phyloP scores from a whole-genome alignment of 768 basidiomycete genomes.

The Piloderma croceum region DNA sequence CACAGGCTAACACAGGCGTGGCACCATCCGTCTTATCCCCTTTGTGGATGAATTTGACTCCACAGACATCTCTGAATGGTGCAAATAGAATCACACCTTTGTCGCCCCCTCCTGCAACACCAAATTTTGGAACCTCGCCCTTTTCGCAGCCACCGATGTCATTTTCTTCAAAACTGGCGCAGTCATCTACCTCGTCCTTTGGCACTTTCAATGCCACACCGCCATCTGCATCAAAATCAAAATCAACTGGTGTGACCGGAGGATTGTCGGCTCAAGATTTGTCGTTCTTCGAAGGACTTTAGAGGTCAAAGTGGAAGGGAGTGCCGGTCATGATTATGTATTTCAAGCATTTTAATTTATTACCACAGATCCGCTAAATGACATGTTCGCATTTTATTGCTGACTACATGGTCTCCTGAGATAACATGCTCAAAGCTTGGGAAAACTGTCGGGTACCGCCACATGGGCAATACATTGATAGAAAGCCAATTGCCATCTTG shows the following conservation, averaged over 20 bases:
- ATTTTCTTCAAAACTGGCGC: conserved; percentile 11
- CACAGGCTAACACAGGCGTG: not conserved
- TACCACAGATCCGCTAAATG: too few species aligned
- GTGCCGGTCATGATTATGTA: too few species aligned
- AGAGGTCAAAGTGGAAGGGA: too few species aligned
- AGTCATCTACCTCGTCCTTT: conserved; percentile 13
- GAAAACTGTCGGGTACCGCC: too few species aligned
- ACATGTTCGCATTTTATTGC: too few species aligned
- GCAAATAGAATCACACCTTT: conserved; percentile 28
- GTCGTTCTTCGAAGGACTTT: conserved; percentile 81
- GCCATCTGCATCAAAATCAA: conserved; percentile 9
- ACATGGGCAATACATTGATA: too few species aligned
- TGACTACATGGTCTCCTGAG: too few species aligned
- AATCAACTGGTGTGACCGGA: conserved; percentile 31
- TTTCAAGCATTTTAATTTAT: too few species aligned
- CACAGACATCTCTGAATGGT: conserved; percentile 10
- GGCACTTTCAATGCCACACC: conserved; percentile 12
- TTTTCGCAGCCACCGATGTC: conserved; percentile 12
- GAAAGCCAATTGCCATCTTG: too few species aligned
- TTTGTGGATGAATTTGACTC: conserved; percentile 12
- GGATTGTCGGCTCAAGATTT: conserved; percentile 79
- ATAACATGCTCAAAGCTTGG: too few species aligned
- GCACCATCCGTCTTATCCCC: conserved; percentile 9
- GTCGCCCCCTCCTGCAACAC: conserved; percentile 12
- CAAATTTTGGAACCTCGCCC: conserved; percentile 2